Conservation (phyloP, 441 rosid species). For the Mallotus repandus region DNA sequence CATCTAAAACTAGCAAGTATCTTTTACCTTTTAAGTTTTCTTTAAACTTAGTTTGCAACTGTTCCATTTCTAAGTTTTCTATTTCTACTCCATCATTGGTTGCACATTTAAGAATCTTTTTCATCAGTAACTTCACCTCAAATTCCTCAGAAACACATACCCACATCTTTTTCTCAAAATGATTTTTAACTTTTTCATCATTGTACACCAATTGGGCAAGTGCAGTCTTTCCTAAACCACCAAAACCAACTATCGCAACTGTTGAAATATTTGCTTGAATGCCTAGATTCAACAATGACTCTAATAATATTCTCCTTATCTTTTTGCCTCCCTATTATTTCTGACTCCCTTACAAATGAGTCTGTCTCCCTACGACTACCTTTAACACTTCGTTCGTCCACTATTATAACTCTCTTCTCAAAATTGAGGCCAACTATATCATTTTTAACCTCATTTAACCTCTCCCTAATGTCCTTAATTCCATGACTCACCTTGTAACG, state of each 20-base stretch:
- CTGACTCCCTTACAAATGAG: conserved; percentile 11
- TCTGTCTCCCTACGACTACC: conserved; percentile 2
- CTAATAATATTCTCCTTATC: conserved; percentile 22
- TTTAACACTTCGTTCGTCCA: too few species aligned
- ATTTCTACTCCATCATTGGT: not conserved
- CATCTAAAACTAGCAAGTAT: conserved; percentile 36
- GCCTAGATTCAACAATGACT: not conserved
- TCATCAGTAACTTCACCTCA: conserved; percentile 12
- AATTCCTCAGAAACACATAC: conserved; percentile 25
- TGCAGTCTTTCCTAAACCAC: conserved; percentile 35
- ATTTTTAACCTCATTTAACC: too few species aligned
- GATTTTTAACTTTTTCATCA: conserved; percentile 11
- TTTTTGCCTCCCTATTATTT: conserved; percentile 33
- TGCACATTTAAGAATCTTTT: conserved; percentile 15
- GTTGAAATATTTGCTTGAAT: conserved; percentile 9
- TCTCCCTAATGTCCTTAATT: too few species aligned
- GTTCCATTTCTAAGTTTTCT: conserved; percentile 15
- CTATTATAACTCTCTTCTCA: too few species aligned
- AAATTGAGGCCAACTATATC: too few species aligned
- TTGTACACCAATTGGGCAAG: conserved; percentile 34
- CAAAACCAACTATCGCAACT: conserved; percentile 30
- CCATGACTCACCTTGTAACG: too few species aligned
- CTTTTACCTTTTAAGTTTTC: conserved; percentile 13
- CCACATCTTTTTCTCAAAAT: conserved; percentile 31
- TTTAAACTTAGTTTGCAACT: conserved; percentile 13